phyloP scores from a whole-genome alignment of 768 basidiomycete species.

The Albatrellus ellisii region DNA sequence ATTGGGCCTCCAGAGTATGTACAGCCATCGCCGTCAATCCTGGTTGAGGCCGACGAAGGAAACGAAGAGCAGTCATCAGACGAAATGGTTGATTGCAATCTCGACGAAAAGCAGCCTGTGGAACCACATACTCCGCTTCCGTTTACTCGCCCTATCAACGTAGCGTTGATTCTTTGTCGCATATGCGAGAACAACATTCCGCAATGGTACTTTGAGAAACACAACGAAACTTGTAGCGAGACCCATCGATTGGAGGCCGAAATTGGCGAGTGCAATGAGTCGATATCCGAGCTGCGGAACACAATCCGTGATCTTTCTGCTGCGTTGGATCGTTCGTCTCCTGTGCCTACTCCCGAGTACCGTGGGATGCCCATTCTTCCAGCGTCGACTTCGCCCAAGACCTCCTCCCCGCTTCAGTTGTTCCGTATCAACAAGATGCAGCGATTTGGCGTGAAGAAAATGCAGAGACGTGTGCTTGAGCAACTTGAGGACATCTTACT shows the following conservation, averaged over 20 bases:
- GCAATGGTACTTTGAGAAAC: constrained; percentile 99
- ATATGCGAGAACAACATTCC: constrained; percentile 97
- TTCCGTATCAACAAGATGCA: constrained; percentile 68
- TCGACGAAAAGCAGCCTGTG: constrained; percentile 4
- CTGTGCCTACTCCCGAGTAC: constrained; percentile 62
- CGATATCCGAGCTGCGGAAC: constrained; percentile 73
- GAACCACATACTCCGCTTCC: constrained; percentile 57
- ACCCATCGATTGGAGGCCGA: constrained; percentile 94
- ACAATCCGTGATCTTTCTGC: constrained; percentile 68
- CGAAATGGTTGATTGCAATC: constrained; percentile 4
- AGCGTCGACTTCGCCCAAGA: constrained; percentile 56
- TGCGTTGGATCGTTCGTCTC: constrained; percentile 65
- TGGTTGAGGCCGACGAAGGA: constrained; percentile 34
- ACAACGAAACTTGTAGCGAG: constrained; percentile 97
- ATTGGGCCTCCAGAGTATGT: constrained; percentile 59
- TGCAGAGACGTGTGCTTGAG: constrained; percentile 69
- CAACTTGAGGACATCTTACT: constrained; percentile 80
- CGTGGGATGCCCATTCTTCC: constrained; percentile 77
- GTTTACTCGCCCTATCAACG: constrained; percentile 63
- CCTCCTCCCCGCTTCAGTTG: constrained; percentile 64
- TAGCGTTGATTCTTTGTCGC: constrained; percentile 80
- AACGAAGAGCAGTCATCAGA: constrained; percentile 22
- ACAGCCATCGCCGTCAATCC: constrained; percentile 34
- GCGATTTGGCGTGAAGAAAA: constrained; percentile 66
- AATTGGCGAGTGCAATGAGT: constrained; percentile 88